Evolutionary conservation across 1,284 basidiomycete genomes (phyloP).

Genomic region (Hymenochaete sp.): DNA sequence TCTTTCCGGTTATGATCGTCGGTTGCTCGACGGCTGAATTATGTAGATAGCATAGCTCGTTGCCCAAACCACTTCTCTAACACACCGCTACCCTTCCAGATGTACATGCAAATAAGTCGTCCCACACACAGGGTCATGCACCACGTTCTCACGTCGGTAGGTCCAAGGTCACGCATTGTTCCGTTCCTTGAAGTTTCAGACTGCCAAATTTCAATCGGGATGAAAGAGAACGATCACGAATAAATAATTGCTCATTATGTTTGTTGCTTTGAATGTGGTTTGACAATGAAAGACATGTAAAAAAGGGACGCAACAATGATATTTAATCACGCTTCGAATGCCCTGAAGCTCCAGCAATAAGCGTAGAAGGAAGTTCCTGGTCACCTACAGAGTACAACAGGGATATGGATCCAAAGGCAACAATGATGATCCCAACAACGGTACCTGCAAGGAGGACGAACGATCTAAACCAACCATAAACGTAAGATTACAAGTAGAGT

Average conservation of each 20-base stretch:
- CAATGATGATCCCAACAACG: constrained; percentile 49
- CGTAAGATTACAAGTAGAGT: not conserved
- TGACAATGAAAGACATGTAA: not conserved
- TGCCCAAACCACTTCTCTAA: too few relatives aligned
- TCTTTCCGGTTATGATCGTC: too few relatives aligned
- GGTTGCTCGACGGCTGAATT: too few relatives aligned
- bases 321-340: constrained; percentile 13
- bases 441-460: constrained; percentile 69
- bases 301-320: not conserved
- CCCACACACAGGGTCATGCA: too few relatives aligned
- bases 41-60: too few relatives aligned
- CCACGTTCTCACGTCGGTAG: too few relatives aligned
- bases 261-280: not conserved
- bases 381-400: constrained; percentile 55
- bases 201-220: too few relatives aligned
- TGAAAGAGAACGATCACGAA: not conserved
- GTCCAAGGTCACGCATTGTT: too few relatives aligned
- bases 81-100: too few relatives aligned
- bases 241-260: too few relatives aligned
- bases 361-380: constrained; percentile 58
- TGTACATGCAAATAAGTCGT: too few relatives aligned
- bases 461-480: constrained; percentile 34
- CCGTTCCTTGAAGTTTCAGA: too few relatives aligned
- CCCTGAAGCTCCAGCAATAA: constrained; percentile 43
- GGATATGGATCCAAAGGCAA: constrained; percentile 59